Conservation (phyloP, 768 basidiomycete genomes). For the Cantharellus cinnabarinus region DNA sequence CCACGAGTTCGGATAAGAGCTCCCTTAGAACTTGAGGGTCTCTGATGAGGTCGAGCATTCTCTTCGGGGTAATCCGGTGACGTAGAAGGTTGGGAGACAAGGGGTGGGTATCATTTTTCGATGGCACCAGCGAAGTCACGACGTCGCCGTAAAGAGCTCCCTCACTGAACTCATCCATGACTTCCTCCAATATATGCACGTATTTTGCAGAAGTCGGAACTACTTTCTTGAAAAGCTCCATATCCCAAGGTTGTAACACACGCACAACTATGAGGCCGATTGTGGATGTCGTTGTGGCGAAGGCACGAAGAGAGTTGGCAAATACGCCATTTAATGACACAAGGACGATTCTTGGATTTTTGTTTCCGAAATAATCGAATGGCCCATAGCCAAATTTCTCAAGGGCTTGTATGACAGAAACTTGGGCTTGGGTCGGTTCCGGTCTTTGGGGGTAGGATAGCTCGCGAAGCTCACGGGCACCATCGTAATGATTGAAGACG, state of each 20-base stretch:
- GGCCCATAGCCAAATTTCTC: slow-evolving; percentile 40
- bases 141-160: slow-evolving; percentile 57
- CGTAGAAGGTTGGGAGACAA: slow-evolving; percentile 21
- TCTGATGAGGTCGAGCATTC: slow-evolving; percentile 1
- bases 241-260: slow-evolving; percentile 70
- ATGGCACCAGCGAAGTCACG: slow-evolving; percentile 17
- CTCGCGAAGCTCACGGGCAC: slow-evolving; percentile 56
- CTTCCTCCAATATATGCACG: slow-evolving; percentile 65
- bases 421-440: slow-evolving; percentile 1
- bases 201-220: slow-evolving; percentile 38
- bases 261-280: slow-evolving; percentile 53
- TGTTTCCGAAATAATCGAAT: slow-evolving; percentile 58
- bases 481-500: slow-evolving; percentile 72
- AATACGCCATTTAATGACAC: slow-evolving; percentile 60
- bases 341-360: slow-evolving; percentile 39
- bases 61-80: slow-evolving; percentile 2
- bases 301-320: slow-evolving; percentile 39
- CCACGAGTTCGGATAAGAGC: too few species aligned
- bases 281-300: slow-evolving; percentile 25
- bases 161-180: slow-evolving; percentile 36
- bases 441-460: slow-evolving; percentile 23
- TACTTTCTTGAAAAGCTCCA: slow-evolving; percentile 33
- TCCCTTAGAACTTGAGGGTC: neutral
- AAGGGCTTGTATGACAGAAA: slow-evolving; percentile 29
- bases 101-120: neutral